Conservation (phyloP, 192 early-diverging fungal genomes). For the Coemansia sp. region DNA sequence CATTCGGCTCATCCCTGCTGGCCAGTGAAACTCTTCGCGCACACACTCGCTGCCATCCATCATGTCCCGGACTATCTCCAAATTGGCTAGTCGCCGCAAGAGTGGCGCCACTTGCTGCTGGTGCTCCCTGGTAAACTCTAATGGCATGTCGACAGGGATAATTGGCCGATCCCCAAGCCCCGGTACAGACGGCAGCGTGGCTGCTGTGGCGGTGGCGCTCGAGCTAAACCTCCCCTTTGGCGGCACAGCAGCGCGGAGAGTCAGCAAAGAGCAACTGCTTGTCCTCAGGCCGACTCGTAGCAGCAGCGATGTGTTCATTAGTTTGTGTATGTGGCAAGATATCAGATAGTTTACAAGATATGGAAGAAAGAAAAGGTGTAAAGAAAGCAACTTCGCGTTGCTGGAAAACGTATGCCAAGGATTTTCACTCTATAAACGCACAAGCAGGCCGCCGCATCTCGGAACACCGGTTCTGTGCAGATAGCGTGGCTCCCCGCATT, state of each 20-base stretch:
- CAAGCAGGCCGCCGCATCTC: not conserved
- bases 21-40: slow-evolving; percentile 41
- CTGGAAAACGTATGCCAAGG: not conserved
- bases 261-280: not conserved
- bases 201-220: not conserved
- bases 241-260: not conserved
- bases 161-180: not conserved
- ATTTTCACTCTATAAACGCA: not conserved
- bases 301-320: not conserved
- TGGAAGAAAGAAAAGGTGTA: not conserved
- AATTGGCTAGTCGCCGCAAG: not conserved
- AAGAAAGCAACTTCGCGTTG: not conserved
- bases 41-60: slow-evolving; percentile 1
- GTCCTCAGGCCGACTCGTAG: not conserved
- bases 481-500: not conserved
- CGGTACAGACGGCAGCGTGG: not conserved
- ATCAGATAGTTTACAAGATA: not conserved
- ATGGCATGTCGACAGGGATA: slow-evolving; percentile 4
- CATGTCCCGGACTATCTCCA: slow-evolving; percentile 3
- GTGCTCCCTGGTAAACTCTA: slow-evolving; percentile 11
- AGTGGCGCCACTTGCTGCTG: slow-evolving; percentile 1
- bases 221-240: not conserved
- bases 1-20: slow-evolving; percentile 12
- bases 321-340: not conserved
- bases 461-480: slow-evolving; percentile 4